These are phyloP conservation scores for Ascoidea rubescens DNA, from an alignment of 805 yeast genomes.

Conservation along the genomic window DNA sequence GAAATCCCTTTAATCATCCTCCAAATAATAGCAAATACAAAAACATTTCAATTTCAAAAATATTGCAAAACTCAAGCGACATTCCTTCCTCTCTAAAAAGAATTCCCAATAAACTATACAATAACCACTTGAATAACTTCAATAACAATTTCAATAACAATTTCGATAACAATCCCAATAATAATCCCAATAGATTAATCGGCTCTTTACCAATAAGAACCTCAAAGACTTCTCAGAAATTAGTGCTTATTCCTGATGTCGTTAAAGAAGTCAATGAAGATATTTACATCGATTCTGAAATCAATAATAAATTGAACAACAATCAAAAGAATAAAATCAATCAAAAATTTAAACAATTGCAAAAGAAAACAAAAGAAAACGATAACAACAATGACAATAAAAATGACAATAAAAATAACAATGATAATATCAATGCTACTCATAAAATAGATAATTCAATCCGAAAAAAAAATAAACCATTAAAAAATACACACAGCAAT, in stretches of 20 bases:
- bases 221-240: constrained; percentile 72
- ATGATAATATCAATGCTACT: not conserved
- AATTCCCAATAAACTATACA: too few relatives aligned
- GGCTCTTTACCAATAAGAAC: constrained; percentile 58
- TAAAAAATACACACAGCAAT: not conserved
- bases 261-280: constrained; percentile 16
- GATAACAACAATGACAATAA: constrained; percentile 19
- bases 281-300: constrained; percentile 6
- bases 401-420: constrained; percentile 1
- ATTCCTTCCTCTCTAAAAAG: constrained; percentile 71
- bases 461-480: not conserved
- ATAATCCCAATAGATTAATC: constrained; percentile 23
- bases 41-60: constrained; percentile 68
- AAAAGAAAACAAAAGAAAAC: not conserved
- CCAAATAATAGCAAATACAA: too few relatives aligned
- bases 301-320: too few relatives aligned
- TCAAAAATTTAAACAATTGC: not conserved
- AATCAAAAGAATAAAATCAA: too few relatives aligned
- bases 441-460: not conserved
- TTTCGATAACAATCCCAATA: constrained; percentile 2
- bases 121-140: not conserved
- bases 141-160: not conserved
- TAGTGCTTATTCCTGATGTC: constrained; percentile 69
- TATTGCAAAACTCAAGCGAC: constrained; percentile 67
- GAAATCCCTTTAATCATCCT: too few relatives aligned